Conservation (phyloP, 2,329 filamentous ascomycete genomes). For the Stagonosporopsis tanaceti region DNA sequence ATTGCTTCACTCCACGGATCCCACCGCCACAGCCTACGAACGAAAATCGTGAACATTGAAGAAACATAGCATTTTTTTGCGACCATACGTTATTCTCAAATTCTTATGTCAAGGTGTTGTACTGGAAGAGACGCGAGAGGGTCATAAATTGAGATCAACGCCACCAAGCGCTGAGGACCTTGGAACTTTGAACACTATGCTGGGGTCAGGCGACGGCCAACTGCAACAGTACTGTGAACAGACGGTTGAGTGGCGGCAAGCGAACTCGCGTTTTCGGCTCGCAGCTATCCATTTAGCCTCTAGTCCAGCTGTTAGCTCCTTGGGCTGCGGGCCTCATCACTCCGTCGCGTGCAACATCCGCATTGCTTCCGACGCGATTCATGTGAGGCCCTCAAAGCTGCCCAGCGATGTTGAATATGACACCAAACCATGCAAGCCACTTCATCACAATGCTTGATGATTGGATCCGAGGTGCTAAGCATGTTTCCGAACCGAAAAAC, state of each 20-base stretch:
- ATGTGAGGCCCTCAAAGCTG: background rate
- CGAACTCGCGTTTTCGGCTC: conserved; percentile 9
- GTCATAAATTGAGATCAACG: background rate
- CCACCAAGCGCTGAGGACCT: background rate
- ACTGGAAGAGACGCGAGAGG: too few species aligned
- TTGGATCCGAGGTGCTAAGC: background rate
- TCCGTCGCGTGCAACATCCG: conserved; percentile 9
- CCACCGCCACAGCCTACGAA: too few species aligned
- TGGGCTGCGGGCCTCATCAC: conserved; percentile 7
- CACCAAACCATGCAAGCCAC: background rate
- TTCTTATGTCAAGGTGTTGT: too few species aligned
- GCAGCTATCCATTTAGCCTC: conserved; percentile 1
- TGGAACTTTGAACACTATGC: background rate
- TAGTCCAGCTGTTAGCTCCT: conserved; percentile 3
- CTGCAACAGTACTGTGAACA: background rate
- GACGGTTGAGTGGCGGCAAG: conserved; percentile 6
- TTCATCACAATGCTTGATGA: background rate
- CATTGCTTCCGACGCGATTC: conserved; percentile 11
- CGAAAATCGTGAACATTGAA: too few species aligned
- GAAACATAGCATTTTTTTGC: too few species aligned
- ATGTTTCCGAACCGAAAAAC: background rate
- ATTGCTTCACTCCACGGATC: too few species aligned
- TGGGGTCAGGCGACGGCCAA: background rate
- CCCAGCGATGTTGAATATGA: background rate
- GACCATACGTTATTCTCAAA: too few species aligned